Evolutionary conservation across 208 protist genomes (phyloP).

Genomic region (Leishmania martiniquensis): DNA sequence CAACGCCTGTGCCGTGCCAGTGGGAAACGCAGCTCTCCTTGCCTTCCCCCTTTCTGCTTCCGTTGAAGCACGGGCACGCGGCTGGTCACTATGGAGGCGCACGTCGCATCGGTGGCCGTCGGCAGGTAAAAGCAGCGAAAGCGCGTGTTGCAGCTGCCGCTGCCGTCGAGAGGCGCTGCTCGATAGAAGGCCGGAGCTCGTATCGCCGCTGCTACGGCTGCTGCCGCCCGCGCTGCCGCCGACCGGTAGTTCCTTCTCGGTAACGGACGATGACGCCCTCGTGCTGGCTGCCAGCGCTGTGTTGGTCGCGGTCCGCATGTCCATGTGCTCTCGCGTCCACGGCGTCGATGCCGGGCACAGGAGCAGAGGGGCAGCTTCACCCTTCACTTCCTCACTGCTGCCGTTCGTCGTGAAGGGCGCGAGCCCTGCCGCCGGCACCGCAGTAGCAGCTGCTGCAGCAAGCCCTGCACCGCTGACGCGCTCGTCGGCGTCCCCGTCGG

Average conservation of each 20-base stretch:
- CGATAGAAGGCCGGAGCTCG: not conserved
- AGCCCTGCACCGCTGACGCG: slow-evolving; percentile 7
- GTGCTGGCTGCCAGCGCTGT: too few species aligned
- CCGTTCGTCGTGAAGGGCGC: not conserved
- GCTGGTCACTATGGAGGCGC: not conserved
- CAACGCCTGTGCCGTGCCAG: not conserved
- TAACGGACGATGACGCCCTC: not conserved
- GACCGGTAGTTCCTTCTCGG: not conserved
- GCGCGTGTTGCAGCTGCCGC: not conserved
- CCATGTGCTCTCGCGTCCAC: not conserved
- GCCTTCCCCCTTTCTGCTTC: not conserved
- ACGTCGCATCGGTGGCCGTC: not conserved
- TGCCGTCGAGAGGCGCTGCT: not conserved
- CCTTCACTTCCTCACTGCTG: not conserved
- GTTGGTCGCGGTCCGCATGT: not conserved
- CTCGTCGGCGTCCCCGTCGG: slow-evolving; percentile 5
- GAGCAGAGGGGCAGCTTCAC: too few species aligned
- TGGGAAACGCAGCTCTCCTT: not conserved
- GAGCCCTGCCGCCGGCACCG: not conserved
- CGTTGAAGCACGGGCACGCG: not conserved
- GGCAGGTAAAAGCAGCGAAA: not conserved
- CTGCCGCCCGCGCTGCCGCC: not conserved
- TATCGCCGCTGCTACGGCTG: too few species aligned
- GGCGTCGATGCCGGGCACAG: not conserved
- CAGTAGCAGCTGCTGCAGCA: slow-evolving; percentile 4